phyloP scores from a whole-genome alignment of 352 stramenopile genomes.

The Globisporangium takayamanum region DNA sequence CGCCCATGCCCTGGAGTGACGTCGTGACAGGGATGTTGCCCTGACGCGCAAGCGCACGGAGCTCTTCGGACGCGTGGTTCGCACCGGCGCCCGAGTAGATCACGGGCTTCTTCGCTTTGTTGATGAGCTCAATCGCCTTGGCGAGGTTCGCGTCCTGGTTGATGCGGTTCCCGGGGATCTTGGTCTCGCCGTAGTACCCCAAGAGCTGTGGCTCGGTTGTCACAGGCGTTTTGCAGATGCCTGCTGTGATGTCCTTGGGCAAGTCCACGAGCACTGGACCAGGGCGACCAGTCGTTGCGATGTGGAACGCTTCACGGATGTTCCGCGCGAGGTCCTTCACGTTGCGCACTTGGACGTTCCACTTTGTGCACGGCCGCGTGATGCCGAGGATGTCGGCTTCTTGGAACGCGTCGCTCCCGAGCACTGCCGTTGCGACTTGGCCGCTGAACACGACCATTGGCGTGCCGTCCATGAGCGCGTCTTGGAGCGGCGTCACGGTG shows the following conservation, averaged over 20 bases:
- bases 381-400: constrained; percentile 82
- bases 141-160: constrained; percentile 76
- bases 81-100: constrained; percentile 93
- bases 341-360: constrained; percentile 95
- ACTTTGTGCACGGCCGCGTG: constrained; percentile 92
- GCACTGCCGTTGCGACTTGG: constrained; percentile 90
- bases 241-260: constrained; percentile 92
- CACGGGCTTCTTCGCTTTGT: constrained; percentile 92
- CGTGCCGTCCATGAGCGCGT: constrained; percentile 93
- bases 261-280: constrained; percentile 94
- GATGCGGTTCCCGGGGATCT: constrained; percentile 72
- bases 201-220: constrained; percentile 71
- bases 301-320: constrained; percentile 95
- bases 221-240: constrained; percentile 64
- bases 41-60: constrained; percentile 87
- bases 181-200: constrained; percentile 83
- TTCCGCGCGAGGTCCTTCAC: constrained; percentile 92
- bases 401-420: constrained; percentile 91
- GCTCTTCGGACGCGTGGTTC: constrained; percentile 83
- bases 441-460: constrained; percentile 93
- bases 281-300: constrained; percentile 90
- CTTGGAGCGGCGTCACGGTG: constrained; percentile 90
- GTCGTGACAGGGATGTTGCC: constrained; percentile 95
- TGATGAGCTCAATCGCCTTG: constrained; percentile 84
- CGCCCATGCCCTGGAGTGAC: constrained; percentile 90